These are phyloP conservation scores for Cladosporium sp. DNA, from an alignment of 2,329 filamentous ascomycete species.

Conservation along the genomic window DNA sequence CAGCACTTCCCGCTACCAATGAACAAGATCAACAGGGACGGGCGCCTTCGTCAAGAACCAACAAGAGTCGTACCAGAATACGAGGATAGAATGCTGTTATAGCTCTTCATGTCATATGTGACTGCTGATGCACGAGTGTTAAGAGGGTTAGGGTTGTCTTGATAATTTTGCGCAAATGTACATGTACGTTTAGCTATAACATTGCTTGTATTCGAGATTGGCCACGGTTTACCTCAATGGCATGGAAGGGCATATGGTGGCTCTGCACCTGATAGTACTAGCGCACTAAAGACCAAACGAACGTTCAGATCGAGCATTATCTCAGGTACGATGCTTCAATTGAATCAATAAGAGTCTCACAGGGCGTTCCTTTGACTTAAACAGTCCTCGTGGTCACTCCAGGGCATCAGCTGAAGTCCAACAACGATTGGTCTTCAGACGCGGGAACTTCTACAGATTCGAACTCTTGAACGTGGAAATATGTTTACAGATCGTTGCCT, in stretches of 20 bases:
- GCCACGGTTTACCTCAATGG: neutral
- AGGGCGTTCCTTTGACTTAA: neutral
- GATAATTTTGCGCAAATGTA: neutral
- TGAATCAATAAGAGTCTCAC: neutral
- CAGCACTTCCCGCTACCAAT: neutral
- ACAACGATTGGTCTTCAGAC: neutral
- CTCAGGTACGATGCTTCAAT: neutral
- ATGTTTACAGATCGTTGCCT: neutral
- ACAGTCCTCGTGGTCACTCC: neutral
- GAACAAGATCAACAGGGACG: neutral
- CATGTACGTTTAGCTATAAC: neutral
- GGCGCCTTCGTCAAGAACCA: neutral
- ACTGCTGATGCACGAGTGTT: neutral
- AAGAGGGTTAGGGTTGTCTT: neutral
- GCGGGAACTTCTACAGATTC: neutral
- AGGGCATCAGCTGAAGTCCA: neutral
- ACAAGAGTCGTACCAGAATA: neutral
- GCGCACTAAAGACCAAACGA: too few species aligned
- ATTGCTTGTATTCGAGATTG: neutral
- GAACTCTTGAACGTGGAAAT: neutral
- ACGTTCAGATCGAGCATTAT: too few species aligned
- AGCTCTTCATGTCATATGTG: neutral
- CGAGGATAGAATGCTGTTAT: neutral
- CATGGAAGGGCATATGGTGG: too few species aligned
- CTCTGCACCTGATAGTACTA: too few species aligned